phyloP scores from a whole-genome alignment of 1,284 basidiomycete genomes.

The Puccinia polysora region DNA sequence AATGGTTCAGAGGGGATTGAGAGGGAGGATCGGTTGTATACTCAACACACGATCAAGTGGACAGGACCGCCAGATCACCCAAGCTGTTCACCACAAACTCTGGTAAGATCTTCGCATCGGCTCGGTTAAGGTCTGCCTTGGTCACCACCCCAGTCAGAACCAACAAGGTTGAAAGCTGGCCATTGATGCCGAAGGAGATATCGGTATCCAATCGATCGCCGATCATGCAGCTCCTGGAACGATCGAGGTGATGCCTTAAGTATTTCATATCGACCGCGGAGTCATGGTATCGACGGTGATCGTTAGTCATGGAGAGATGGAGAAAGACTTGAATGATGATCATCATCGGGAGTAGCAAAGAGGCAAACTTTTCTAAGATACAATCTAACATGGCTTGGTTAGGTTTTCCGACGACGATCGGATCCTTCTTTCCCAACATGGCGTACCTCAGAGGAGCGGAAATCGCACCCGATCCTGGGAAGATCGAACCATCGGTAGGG shows the following conservation, averaged over 20 bases:
- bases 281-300: no score
- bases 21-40: no score
- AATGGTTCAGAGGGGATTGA: no score
- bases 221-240: constrained; percentile 79
- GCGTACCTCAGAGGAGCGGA: constrained; percentile 75
- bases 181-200: constrained; percentile 80
- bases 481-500: neutral
- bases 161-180: constrained; percentile 79
- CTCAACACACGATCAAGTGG: no score
- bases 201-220: constrained; percentile 94
- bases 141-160: constrained; percentile 91
- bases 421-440: constrained; percentile 61
- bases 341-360: no score
- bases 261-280: no score
- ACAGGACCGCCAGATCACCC: constrained; percentile 66
- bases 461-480: constrained; percentile 64
- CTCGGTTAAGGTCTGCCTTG: constrained; percentile 65
- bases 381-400: constrained; percentile 86
- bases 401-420: constrained; percentile 84
- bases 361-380: constrained; percentile 79
- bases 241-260: constrained; percentile 80
- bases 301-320: no score
- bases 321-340: no score
- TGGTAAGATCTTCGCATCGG: constrained; percentile 66
- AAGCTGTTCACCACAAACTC: constrained; percentile 71